Percentiles rank a stretch among this genome's conserved stretches.
These are phyloP conservation scores for Microdochium trichocladiopsis DNA, from an alignment of 2,329 filamentous ascomycete species.

Conservation along the genomic window DNA sequence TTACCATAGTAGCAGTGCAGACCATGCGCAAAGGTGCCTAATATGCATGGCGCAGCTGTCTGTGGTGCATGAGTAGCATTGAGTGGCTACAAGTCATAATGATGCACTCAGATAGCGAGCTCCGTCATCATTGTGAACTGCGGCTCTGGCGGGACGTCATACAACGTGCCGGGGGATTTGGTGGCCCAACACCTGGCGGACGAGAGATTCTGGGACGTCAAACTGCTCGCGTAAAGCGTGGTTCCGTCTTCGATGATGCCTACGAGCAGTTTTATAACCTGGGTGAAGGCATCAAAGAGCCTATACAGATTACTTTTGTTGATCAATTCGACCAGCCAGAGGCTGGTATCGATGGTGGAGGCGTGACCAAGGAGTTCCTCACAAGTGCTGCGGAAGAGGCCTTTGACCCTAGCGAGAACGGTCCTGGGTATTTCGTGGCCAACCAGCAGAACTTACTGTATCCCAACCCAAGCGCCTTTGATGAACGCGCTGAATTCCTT, in stretches of 20 bases:
- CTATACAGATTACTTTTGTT: conserved; percentile 93
- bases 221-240: conserved; percentile 72
- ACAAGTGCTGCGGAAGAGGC: conserved; percentile 83
- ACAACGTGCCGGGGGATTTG: no score
- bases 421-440: conserved; percentile 64
- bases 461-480: conserved; percentile 73
- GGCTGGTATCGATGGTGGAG: conserved; percentile 92
- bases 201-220: conserved; percentile 48
- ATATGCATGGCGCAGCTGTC: no score
- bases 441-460: conserved; percentile 85
- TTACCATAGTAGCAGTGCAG: no score
- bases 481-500: conserved; percentile 57
- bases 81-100: no score
- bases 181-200: conserved; percentile 10
- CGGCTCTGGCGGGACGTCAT: no score
- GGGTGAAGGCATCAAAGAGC: conserved; percentile 81
- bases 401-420: conserved; percentile 46
- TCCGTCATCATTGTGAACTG: no score
- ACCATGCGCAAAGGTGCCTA: no score
- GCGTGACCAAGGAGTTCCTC: conserved; percentile 95
- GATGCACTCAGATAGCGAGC: no score
- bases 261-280: conserved; percentile 76
- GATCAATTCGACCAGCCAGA: conserved; percentile 83
- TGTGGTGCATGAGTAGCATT: no score
- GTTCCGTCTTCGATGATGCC: conserved; percentile 78